phyloP scores from a whole-genome alignment of 768 basidiomycete genomes.

The Lentinula lateritia region DNA sequence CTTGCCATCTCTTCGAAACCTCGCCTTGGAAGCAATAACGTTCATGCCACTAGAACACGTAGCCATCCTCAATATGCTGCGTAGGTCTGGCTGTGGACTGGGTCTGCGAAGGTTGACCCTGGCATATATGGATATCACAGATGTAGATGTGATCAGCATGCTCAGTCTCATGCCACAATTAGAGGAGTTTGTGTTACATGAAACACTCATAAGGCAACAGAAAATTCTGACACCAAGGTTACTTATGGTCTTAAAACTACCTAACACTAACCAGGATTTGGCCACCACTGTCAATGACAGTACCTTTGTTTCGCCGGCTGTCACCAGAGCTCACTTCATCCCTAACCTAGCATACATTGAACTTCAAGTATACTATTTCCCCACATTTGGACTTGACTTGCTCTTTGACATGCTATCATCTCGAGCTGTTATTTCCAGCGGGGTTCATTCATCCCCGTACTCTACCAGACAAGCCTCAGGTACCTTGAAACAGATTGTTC shows the following conservation, averaged over 20 bases:
- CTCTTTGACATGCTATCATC: neutral
- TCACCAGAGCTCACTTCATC: neutral
- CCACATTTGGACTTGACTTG: neutral
- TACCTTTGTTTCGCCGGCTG: neutral
- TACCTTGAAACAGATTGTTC: neutral
- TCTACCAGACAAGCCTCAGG: neutral
- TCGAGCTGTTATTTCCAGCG: neutral
- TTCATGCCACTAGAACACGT: neutral
- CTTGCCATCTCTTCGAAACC: neutral
- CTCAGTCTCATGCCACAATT: neutral
- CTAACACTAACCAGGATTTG: neutral
- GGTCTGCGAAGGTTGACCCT: neutral
- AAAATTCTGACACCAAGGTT: neutral
- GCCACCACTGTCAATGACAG: neutral
- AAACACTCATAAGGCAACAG: neutral
- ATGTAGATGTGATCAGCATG: neutral
- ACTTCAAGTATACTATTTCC: neutral
- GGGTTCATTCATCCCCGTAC: neutral
- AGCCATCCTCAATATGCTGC: neutral
- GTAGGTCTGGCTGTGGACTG: neutral
- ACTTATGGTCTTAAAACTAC: neutral
- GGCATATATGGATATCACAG: neutral
- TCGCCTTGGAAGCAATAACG: neutral
- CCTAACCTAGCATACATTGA: neutral
- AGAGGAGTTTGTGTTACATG: neutral